Conservation (phyloP, 805 yeast genomes). For the Wickerhamiella vanderwaltii region DNA sequence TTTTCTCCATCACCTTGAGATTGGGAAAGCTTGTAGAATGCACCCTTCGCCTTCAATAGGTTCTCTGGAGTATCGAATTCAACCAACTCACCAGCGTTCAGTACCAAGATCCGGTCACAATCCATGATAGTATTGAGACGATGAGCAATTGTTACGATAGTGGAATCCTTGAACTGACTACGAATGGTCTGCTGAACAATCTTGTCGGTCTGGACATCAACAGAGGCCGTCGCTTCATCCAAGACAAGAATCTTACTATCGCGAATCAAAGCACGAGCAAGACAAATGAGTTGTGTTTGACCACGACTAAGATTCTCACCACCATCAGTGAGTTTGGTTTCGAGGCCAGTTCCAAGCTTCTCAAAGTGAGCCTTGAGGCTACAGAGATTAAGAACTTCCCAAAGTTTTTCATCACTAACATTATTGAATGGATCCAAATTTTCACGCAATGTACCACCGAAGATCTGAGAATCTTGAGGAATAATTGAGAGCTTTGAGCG, state of each 20-base stretch:
- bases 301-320: constrained; percentile 74
- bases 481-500: constrained; percentile 71
- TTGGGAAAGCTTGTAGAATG: constrained; percentile 13
- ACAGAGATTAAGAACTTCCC: constrained; percentile 68
- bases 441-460: constrained; percentile 74
- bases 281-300: constrained; percentile 66
- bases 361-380: constrained; percentile 60
- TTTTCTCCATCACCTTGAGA: too few relatives aligned
- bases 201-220: constrained; percentile 67
- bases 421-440: constrained; percentile 71
- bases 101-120: constrained; percentile 63
- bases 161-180: constrained; percentile 48
- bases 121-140: constrained; percentile 79
- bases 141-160: constrained; percentile 82
- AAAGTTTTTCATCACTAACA: constrained; percentile 57
- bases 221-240: constrained; percentile 75
- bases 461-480: constrained; percentile 89
- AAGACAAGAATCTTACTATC: constrained; percentile 55
- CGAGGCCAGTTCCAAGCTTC: constrained; percentile 39
- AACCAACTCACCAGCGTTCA: constrained; percentile 58
- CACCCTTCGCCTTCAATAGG: constrained; percentile 17
- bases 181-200: constrained; percentile 68
- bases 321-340: constrained; percentile 47
- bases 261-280: constrained; percentile 65
- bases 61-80: constrained; percentile 57